Evolutionary conservation across 371 early-diverging fungal genomes (phyloP).

Genomic region (Dichotomocladium elegans): DNA sequence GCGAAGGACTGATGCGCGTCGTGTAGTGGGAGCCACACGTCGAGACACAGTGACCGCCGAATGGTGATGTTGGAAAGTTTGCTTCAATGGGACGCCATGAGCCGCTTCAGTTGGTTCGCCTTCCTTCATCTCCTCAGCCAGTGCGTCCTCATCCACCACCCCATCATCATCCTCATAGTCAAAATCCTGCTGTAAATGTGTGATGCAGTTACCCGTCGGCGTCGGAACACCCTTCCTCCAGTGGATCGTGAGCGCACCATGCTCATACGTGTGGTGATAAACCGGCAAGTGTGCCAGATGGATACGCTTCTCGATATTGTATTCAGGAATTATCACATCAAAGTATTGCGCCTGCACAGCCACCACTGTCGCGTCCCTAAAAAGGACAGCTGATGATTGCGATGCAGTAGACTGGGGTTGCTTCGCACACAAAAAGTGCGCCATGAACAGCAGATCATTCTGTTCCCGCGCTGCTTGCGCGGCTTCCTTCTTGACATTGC

Average conservation of each 20-base stretch:
- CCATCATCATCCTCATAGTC: constrained; percentile 30
- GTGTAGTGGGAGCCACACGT: constrained; percentile 4
- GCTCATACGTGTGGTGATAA: constrained; percentile 35
- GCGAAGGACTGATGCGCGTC: constrained; percentile 31
- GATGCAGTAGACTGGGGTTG: constrained; percentile 16
- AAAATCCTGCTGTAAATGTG: constrained; percentile 10
- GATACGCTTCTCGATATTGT: constrained; percentile 58
- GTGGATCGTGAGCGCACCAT: constrained; percentile 43
- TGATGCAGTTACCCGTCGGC: constrained; percentile 26
- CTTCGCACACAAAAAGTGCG: constrained; percentile 45
- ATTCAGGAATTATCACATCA: constrained; percentile 59
- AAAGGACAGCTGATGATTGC: constrained; percentile 26
- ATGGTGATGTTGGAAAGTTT: background rate
- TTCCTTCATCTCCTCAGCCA: constrained; percentile 24
- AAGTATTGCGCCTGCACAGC: constrained; percentile 45
- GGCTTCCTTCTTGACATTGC: constrained; percentile 74
- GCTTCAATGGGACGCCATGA: background rate
- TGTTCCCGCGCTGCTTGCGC: constrained; percentile 72
- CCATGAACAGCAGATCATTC: constrained; percentile 60
- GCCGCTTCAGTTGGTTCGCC: constrained; percentile 4
- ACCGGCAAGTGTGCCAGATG: constrained; percentile 42
- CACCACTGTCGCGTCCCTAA: constrained; percentile 37
- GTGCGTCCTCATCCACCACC: constrained; percentile 32
- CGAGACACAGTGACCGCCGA: background rate
- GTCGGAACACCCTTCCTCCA: constrained; percentile 51